Evolutionary conservation across 192 early-diverging fungal species (phyloP).

Genomic region (Endogone sp.): DNA sequence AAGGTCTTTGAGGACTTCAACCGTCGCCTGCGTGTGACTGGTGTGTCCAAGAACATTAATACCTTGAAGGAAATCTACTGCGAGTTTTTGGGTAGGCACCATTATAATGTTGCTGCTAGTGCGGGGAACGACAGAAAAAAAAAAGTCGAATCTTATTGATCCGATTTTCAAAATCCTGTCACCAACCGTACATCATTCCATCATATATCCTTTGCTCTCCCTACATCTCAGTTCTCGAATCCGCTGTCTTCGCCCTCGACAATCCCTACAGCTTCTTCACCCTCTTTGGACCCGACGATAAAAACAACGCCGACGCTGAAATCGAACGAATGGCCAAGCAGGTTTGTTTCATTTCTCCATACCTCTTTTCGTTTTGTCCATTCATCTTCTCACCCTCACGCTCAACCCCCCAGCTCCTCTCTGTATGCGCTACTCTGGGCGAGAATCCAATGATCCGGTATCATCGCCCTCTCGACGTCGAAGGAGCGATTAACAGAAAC

Average conservation of each 20-base stretch:
- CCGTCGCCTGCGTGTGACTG: slow-evolving; percentile 43
- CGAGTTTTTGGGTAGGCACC: slow-evolving; percentile 79
- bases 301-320: slow-evolving; percentile 30
- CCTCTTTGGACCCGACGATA: slow-evolving; percentile 56
- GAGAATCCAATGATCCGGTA: slow-evolving; percentile 94
- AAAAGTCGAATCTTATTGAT: no score
- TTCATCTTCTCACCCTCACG: neutral
- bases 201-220: no score
- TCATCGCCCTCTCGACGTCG: slow-evolving; percentile 66
- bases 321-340: slow-evolving; percentile 41
- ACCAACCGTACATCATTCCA: no score
- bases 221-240: slow-evolving; percentile 24
- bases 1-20: slow-evolving; percentile 45
- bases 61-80: slow-evolving; percentile 71
- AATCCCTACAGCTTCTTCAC: slow-evolving; percentile 54
- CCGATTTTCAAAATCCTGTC: no score
- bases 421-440: slow-evolving; percentile 82
- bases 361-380: neutral
- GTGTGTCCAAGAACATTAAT: slow-evolving; percentile 53
- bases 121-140: no score
- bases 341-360: slow-evolving; percentile 21
- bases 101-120: no score
- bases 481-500: slow-evolving; percentile 44
- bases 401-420: slow-evolving; percentile 60
- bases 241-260: slow-evolving; percentile 62